Percentiles rank a stretch among this genome's conserved stretches.
Evolutionary conservation across 139 green algal genomes (phyloP).

Genomic region (Spirogloea muscicola): DNA sequence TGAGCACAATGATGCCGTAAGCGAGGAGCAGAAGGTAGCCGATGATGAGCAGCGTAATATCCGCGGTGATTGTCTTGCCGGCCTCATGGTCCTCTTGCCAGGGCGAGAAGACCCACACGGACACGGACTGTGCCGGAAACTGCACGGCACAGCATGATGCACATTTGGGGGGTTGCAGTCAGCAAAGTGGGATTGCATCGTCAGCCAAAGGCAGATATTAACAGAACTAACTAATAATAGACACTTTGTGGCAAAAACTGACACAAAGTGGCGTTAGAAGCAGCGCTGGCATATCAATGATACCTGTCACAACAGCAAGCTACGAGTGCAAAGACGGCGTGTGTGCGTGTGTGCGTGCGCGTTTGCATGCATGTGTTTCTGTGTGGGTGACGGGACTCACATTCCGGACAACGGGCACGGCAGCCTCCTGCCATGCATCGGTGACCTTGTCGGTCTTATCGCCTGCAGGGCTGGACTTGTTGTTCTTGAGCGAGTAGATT

Average conservation of each 20-base stretch:
- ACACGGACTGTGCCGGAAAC: background rate
- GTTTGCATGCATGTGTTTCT: no score
- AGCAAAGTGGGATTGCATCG: no score
- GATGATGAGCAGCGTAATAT: background rate
- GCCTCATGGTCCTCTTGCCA: background rate
- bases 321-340: no score
- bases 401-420: background rate
- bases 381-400: no score
- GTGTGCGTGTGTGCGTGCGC: no score
- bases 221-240: no score
- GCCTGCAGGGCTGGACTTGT: slow-evolving; percentile 6
- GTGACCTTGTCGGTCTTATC: background rate
- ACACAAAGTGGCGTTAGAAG: no score
- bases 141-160: background rate
- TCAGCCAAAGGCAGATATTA: no score
- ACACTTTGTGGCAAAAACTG: no score
- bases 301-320: no score
- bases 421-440: slow-evolving; percentile 8
- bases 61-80: slow-evolving; percentile 1
- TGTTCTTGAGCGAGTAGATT: slow-evolving; percentile 5
- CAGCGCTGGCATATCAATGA: no score
- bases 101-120: background rate
- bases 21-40: background rate
- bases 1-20: slow-evolving; percentile 17
- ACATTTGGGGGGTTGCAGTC: no score